Percentiles rank a stretch among this genome's conserved stretches.
Conservation (phyloP, 2,329 filamentous ascomycete genomes). For the Penicillium sp. region DNA sequence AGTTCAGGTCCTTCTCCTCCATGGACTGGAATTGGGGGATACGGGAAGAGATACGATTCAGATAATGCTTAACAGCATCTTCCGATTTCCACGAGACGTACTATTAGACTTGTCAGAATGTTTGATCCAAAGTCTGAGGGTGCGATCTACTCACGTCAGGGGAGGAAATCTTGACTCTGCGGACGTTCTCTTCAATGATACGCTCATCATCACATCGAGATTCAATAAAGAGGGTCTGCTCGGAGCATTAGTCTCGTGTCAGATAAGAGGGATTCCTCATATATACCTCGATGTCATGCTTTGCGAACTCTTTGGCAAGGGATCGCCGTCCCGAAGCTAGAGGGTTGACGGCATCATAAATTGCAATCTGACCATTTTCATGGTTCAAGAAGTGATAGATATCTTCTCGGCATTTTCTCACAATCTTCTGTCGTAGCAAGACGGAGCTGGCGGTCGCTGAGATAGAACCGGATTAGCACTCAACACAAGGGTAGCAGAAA, state of each 20-base stretch:
- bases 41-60: slow-evolving; percentile 83
- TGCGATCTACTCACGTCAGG: slow-evolving; percentile 71
- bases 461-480: slow-evolving; percentile 18
- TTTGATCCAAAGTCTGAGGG: neutral
- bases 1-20: slow-evolving; percentile 91
- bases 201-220: slow-evolving; percentile 90
- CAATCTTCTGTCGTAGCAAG: slow-evolving; percentile 92
- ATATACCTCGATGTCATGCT: slow-evolving; percentile 86
- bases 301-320: slow-evolving; percentile 94
- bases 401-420: slow-evolving; percentile 96
- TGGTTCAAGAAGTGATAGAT: slow-evolving; percentile 96
- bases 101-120: slow-evolving; percentile 43
- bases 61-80: slow-evolving; percentile 88
- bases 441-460: slow-evolving; percentile 82
- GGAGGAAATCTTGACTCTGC: slow-evolving; percentile 95
- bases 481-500: neutral
- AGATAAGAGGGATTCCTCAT: neutral
- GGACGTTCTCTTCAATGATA: slow-evolving; percentile 94
- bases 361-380: slow-evolving; percentile 96
- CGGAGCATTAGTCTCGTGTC: neutral
- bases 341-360: slow-evolving; percentile 97
- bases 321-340: slow-evolving; percentile 78
- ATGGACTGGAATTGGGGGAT: slow-evolving; percentile 98
- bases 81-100: slow-evolving; percentile 90
- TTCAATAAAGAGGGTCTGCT: slow-evolving; percentile 90